These are phyloP conservation scores for Clathrus columnatus DNA, from an alignment of 768 basidiomycete genomes.

Conservation along the genomic window DNA sequence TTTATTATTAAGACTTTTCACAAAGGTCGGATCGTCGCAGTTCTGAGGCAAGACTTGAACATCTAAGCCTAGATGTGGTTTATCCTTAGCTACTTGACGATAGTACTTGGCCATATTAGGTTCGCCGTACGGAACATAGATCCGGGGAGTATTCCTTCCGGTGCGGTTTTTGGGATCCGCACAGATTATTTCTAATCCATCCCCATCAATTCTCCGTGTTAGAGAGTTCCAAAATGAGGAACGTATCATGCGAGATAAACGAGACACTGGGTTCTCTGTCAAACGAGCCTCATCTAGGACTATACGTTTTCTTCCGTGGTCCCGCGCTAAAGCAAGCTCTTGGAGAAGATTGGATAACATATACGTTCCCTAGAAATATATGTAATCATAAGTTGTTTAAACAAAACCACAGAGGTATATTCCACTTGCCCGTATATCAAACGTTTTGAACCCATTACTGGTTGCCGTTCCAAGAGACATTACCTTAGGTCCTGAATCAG, in stretches of 20 bases:
- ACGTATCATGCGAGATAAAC: constrained; percentile 94
- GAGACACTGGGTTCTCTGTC: constrained; percentile 95
- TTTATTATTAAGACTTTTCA: constrained; percentile 88
- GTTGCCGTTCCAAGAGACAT: constrained; percentile 94
- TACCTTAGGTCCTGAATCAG: constrained; percentile 93
- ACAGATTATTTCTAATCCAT: constrained; percentile 94
- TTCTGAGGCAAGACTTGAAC: constrained; percentile 84
- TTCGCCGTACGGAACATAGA: constrained; percentile 92
- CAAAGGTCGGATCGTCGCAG: constrained; percentile 80
- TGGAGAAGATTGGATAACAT: constrained; percentile 99
- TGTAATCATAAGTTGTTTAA: constrained; percentile 3
- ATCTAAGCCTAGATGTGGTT: constrained; percentile 89
- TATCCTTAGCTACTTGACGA: constrained; percentile 77
- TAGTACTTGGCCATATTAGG: constrained; percentile 96
- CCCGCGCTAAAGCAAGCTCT: constrained; percentile 92
- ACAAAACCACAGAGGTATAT: constrained; percentile 17
- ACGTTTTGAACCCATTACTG: constrained; percentile 95
- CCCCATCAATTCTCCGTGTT: constrained; percentile 93
- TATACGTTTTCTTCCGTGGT: constrained; percentile 91
- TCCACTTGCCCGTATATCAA: constrained; percentile 74
- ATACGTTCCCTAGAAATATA: constrained; percentile 73
- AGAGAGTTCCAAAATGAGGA: constrained; percentile 98
- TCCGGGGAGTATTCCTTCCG: constrained; percentile 79
- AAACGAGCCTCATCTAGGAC: constrained; percentile 98
- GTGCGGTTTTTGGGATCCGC: constrained; percentile 98